These are phyloP conservation scores for Kwoniella shivajii DNA, from an alignment of 1,284 basidiomycete species.

Conservation along the genomic window DNA sequence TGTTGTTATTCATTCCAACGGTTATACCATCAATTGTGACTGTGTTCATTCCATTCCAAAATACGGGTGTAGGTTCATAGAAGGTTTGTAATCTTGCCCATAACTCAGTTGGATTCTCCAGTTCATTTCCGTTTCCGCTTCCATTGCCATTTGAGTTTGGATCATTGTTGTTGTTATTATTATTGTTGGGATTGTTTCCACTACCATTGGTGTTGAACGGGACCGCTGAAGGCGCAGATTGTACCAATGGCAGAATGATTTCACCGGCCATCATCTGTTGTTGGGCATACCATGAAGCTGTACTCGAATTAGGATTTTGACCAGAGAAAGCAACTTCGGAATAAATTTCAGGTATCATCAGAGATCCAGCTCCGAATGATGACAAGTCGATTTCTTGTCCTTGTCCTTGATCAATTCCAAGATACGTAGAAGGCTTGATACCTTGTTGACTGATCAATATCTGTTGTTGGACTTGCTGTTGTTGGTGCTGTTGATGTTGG, in stretches of 20 bases:
- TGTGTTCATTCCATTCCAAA: conserved; percentile 16
- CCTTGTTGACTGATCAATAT: too few species aligned
- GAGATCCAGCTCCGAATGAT: too few species aligned
- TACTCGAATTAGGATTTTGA: too few species aligned
- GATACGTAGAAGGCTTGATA: too few species aligned
- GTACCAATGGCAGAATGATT: conserved; percentile 16
- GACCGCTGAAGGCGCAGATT: conserved; percentile 15
- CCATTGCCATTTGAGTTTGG: neutral
- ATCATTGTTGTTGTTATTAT: neutral
- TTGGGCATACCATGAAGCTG: too few species aligned
- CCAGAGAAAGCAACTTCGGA: too few species aligned
- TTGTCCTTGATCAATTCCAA: too few species aligned
- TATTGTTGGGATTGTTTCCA: neutral
- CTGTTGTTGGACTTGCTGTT: conserved; percentile 7
- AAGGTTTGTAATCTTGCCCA: conserved; percentile 48
- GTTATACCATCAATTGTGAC: neutral
- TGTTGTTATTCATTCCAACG: conserved; percentile 1
- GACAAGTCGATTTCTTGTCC: too few species aligned
- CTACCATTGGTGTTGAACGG: conserved; percentile 4
- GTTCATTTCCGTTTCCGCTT: neutral
- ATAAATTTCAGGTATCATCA: too few species aligned
- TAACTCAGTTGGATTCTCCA: conserved; percentile 32
- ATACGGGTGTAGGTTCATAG: conserved; percentile 41
- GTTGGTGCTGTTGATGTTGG: neutral
- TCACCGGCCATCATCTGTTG: conserved; percentile 2